phyloP scores from a whole-genome alignment of 2,329 filamentous ascomycete species.

The Trichoderma citrinoviride region DNA sequence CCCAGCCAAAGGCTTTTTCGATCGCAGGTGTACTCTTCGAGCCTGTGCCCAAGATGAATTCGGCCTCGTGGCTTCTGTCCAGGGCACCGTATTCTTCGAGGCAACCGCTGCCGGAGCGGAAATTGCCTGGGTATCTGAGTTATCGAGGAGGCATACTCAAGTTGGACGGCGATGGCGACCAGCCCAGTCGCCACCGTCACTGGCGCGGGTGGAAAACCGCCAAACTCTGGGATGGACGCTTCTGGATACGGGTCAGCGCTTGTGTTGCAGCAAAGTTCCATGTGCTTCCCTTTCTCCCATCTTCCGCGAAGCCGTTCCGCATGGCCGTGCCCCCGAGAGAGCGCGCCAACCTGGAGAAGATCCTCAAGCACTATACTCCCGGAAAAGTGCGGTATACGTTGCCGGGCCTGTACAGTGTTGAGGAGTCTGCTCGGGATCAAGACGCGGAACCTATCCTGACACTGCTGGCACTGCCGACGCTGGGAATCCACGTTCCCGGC shows the following conservation, averaged over 20 bases:
- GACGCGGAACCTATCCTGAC: slow-evolving; percentile 33
- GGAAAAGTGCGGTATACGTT: slow-evolving; percentile 56
- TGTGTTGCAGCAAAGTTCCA: slow-evolving; percentile 43
- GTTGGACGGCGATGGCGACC: slow-evolving; percentile 14
- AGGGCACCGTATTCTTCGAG: slow-evolving; percentile 46
- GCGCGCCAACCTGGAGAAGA: slow-evolving; percentile 37
- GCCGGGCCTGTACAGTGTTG: slow-evolving; percentile 51
- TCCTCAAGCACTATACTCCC: slow-evolving; percentile 51
- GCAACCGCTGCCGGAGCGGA: slow-evolving; percentile 32
- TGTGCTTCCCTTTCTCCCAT: slow-evolving; percentile 46
- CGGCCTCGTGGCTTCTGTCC: slow-evolving; percentile 45
- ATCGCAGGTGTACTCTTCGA: slow-evolving; percentile 41
- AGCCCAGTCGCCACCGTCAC: slow-evolving; percentile 16
- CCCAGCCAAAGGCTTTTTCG: slow-evolving; percentile 41
- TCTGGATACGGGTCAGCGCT: slow-evolving; percentile 54
- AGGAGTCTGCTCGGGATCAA: slow-evolving; percentile 27
- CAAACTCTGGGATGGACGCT: slow-evolving; percentile 58
- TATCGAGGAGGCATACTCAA: slow-evolving; percentile 16
- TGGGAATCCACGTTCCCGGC: slow-evolving; percentile 48
- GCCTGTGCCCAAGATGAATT: slow-evolving; percentile 29
- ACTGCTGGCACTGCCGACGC: slow-evolving; percentile 53
- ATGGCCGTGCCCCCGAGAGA: slow-evolving; percentile 39
- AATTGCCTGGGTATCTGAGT: slow-evolving; percentile 28
- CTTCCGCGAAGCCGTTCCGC: slow-evolving; percentile 49
- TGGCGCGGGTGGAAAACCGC: slow-evolving; percentile 36